Evolutionary conservation across 164 flowering plant species (phyloP).

Genomic region (Brasenia schreberi): DNA sequence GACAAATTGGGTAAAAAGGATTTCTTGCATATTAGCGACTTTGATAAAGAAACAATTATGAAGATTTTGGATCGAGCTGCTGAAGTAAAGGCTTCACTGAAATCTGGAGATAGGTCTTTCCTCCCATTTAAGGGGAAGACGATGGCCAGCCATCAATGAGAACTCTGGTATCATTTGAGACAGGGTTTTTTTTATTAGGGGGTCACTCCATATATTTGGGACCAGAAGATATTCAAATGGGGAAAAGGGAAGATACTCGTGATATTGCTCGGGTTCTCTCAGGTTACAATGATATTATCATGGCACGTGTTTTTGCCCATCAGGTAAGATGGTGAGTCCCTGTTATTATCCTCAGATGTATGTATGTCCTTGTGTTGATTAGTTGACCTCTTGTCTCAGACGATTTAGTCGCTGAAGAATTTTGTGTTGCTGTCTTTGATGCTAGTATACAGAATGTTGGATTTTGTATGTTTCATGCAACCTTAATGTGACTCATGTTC

Average conservation of each 20-base stretch:
- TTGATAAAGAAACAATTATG: slow-evolving; percentile 69
- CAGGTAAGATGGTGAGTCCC: slow-evolving; percentile 83
- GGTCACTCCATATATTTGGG: slow-evolving; percentile 95
- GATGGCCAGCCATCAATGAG: slow-evolving; percentile 99
- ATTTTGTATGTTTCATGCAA: background rate
- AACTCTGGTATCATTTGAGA: slow-evolving; percentile 93
- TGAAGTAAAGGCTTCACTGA: slow-evolving; percentile 72
- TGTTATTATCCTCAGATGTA: background rate
- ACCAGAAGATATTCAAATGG: slow-evolving; percentile 94
- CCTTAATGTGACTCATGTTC: too few relatives aligned
- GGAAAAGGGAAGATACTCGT: slow-evolving; percentile 96
- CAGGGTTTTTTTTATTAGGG: slow-evolving; percentile 86
- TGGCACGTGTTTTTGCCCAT: slow-evolving; percentile 98
- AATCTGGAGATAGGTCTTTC: slow-evolving; percentile 76
- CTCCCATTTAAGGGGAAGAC: slow-evolving; percentile 91
- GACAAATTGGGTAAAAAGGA: slow-evolving; percentile 48
- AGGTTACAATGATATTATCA: slow-evolving; percentile 89
- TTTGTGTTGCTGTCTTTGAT: background rate
- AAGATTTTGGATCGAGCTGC: slow-evolving; percentile 65
- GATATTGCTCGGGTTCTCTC: slow-evolving; percentile 96
- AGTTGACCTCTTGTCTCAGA: background rate
- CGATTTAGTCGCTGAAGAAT: background rate
- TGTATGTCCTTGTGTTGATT: background rate
- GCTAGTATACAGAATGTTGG: background rate
- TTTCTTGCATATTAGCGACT: slow-evolving; percentile 79